Evolutionary conservation across 2,329 filamentous ascomycete species (phyloP), one percentile per base, ranked within the genome.

Genomic region (Elsinoe arachidis): DNA sequence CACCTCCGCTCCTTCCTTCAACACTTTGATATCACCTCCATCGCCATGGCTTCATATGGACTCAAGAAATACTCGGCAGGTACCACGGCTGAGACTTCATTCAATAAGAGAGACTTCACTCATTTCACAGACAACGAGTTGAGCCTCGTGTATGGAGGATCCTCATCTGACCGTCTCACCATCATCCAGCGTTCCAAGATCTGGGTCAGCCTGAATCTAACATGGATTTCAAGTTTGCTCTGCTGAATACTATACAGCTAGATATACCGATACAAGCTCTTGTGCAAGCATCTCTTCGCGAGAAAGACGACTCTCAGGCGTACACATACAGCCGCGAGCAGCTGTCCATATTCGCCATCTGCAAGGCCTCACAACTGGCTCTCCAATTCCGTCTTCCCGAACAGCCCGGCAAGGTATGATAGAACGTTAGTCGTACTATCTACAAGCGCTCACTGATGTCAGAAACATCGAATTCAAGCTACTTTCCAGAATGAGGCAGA

Each of bases 341-440:
- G 55, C 65, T 77, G 2, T 73, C 74, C 4, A 71, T 76, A n/a
- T 74, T 72, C 44, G 74, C 69, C 34, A 70, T 77, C 33, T 66
- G 69, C 9, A 72, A 70, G 51, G 67, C 67, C 19, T 65, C 70
- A 3, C 60, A 71, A 2, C 61, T 78, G 2, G 75, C 73, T 10
- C 62, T 77, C 12, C 66, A 73, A 55, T 76, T 73, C 63, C 65
- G 65, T 41, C 54, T 70, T 14, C 61, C 67, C n/a, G 65, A 70
- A 55, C 63, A 26, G 10, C 33, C 49, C 5, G 12, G 66, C 38
- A 69, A 68, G 67, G 74, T 75, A 57, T 47, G 56, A 44, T 6
- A 4, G 10, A 15, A 37, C 23, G 2, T 37, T 12, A 3, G 5
- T 9, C 26, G 5, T 34, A 26, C 15, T 15, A 12, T 3, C 2